These are phyloP conservation scores for Candida tunisiensis DNA, from an alignment of 1,139 yeast species.

Conservation along the genomic window DNA sequence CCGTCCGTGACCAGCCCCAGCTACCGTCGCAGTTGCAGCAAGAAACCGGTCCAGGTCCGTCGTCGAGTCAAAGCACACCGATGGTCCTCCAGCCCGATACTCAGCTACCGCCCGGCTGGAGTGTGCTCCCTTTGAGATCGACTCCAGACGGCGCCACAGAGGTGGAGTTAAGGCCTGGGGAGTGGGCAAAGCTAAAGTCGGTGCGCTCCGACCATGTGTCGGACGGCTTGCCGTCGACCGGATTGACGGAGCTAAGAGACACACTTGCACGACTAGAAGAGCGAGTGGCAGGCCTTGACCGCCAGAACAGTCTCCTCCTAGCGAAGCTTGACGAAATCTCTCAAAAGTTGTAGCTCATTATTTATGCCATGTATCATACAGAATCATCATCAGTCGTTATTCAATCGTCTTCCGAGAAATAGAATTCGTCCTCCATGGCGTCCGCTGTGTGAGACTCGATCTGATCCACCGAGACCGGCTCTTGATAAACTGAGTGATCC, in stretches of 20 bases:
- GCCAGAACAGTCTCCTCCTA: background rate
- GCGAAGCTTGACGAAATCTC: background rate
- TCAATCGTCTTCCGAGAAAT: background rate
- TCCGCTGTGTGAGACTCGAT: conserved; percentile 2
- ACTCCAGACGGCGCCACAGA: background rate
- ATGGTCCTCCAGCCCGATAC: no score
- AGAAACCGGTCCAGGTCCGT: background rate
- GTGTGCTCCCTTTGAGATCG: background rate
- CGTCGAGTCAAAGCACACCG: background rate
- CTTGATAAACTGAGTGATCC: conserved; percentile 1
- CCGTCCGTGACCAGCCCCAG: background rate
- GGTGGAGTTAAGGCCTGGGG: background rate
- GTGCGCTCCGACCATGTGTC: background rate
- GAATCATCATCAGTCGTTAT: background rate
- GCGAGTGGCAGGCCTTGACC: background rate
- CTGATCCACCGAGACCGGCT: conserved; percentile 2
- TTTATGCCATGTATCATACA: background rate
- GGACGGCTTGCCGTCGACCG: background rate
- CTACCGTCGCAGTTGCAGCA: background rate
- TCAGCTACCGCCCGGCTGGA: background rate
- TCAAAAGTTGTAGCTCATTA: no score
- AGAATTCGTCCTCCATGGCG: background rate
- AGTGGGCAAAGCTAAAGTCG: background rate
- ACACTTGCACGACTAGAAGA: background rate
- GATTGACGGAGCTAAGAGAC: background rate